Percentiles rank a stretch among this genome's conserved stretches.
phyloP scores from a whole-genome alignment of 768 basidiomycete genomes.

The Mycena venus region DNA sequence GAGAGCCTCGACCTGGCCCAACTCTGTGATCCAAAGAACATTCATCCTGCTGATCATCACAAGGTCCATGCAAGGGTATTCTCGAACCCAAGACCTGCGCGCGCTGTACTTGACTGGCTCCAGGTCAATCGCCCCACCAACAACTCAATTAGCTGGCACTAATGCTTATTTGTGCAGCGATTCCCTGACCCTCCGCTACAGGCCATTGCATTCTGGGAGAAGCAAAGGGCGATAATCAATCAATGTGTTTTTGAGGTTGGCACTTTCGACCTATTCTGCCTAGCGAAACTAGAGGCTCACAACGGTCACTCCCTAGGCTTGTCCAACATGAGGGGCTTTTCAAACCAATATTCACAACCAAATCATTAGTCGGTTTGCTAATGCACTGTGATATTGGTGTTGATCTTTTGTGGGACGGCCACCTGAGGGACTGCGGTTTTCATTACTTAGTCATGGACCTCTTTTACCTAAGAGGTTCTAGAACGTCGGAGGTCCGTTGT shows the following conservation, averaged over 20 bases:
- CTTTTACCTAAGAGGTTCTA: too few relatives aligned
- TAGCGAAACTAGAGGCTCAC: background rate
- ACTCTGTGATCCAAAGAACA: background rate
- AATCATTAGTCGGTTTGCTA: too few relatives aligned
- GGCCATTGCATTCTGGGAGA: slow-evolving; percentile 1
- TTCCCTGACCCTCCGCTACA: background rate
- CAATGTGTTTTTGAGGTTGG: background rate
- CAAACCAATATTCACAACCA: too few relatives aligned
- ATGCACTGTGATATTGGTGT: too few relatives aligned
- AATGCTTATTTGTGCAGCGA: background rate
- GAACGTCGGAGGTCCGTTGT: too few relatives aligned
- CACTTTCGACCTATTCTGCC: background rate
- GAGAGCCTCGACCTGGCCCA: background rate
- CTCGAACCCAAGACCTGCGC: too few relatives aligned
- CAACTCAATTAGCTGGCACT: background rate
- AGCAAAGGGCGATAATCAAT: background rate
- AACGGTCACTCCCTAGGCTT: background rate
- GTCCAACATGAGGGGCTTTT: too few relatives aligned
- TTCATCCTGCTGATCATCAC: background rate
- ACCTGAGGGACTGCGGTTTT: too few relatives aligned
- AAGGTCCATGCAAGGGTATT: too few relatives aligned
- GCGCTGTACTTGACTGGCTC: background rate
- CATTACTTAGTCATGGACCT: too few relatives aligned
- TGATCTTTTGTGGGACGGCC: too few relatives aligned
- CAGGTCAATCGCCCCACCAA: background rate